Base-by-base conservation (phyloP, 2,329 filamentous ascomycete species). In the Thermothelomyces thermophilus region DNA sequence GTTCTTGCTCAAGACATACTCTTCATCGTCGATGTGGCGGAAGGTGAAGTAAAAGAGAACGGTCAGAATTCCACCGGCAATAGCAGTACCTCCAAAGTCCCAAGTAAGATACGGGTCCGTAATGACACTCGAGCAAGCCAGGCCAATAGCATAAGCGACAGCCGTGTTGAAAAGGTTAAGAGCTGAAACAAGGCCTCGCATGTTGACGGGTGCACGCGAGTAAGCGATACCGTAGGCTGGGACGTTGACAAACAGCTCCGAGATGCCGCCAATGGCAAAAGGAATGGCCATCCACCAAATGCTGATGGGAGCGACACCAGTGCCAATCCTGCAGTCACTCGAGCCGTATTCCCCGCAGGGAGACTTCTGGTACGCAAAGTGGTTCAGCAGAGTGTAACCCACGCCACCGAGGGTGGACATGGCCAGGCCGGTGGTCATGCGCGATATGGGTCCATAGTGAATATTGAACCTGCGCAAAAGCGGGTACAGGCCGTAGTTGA, bases 261-360 rank as follows among this genome's bases (percentile, higher is more conserved):
- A 69, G 37, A 85, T 67, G 30, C 79, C 74, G 5, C 67, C 63
- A 0, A 69, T 62, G 5, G 79, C 74, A 55, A 74, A 79, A 5
- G 72, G 69, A 6, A 81, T 67, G 1, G 73, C 76, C 59, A 83
- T 71, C 64, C 74, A 82, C 68, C 83, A 79, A 40, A 76, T 73
- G 36, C 70, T 75, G 49, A 79, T 73, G 41, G 62, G 57, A 0
- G 70, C 68, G 9, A 72, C 69, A 35, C 67, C 66, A 1, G 52
- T 57, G 24, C 66, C 69, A 30, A 66, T 50, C 1, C 22, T 44
- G 58, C 66, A 70, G 54, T 70, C 56, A 50, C 49, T 64, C 5
- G 69, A 70, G 31, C 69, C 72, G 55, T 63, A 65, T 35, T 70
- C 52, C 26, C 70, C 70, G 56, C 70, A 72, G 4, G 70, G 70